phyloP scores from a whole-genome alignment of 2,329 filamentous ascomycete species.

The Falciphora oryzae region DNA sequence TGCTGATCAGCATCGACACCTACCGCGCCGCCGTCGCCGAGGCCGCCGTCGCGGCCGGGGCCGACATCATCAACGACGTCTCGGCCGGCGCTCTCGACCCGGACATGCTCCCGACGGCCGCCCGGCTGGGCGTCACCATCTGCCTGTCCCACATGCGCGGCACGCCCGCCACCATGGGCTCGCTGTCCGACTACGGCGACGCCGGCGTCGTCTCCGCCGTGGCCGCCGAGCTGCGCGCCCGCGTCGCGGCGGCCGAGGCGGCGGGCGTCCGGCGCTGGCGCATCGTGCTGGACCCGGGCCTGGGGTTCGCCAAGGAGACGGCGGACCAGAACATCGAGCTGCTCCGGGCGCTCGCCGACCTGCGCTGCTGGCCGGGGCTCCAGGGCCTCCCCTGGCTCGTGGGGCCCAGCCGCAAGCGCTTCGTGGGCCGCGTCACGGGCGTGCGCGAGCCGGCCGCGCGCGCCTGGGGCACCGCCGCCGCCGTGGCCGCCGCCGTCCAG shows the following conservation, averaged over 20 bases:
- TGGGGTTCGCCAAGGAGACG: conserved; percentile 85
- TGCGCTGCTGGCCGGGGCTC: conserved; percentile 60
- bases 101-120: conserved; percentile 77
- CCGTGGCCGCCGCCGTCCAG: conserved; percentile 76
- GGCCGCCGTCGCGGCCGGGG: conserved; percentile 69
- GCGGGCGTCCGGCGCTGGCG: conserved; percentile 89
- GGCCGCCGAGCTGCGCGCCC: conserved; percentile 59
- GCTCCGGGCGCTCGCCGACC: conserved; percentile 58
- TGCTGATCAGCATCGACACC: conserved; percentile 87
- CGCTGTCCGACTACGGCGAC: conserved; percentile 53
- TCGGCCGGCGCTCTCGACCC: conserved; percentile 75
- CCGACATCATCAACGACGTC: conserved; percentile 92
- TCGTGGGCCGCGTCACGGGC: conserved; percentile 78
- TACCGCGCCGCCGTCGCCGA: conserved; percentile 81
- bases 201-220: conserved; percentile 59
- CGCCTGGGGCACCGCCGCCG: conserved; percentile 80
- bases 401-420: conserved; percentile 82
- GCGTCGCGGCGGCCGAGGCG: conserved; percentile 67
- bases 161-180: conserved; percentile 74
- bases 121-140: conserved; percentile 70
- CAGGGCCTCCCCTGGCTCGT: conserved; percentile 79
- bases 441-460: conserved; percentile 65
- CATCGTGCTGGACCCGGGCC: conserved; percentile 87
- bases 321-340: conserved; percentile 75
- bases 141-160: conserved; percentile 93